Evolutionary conservation across 371 early-diverging fungal species (phyloP).

Genomic region (Actinomucor elegans): DNA sequence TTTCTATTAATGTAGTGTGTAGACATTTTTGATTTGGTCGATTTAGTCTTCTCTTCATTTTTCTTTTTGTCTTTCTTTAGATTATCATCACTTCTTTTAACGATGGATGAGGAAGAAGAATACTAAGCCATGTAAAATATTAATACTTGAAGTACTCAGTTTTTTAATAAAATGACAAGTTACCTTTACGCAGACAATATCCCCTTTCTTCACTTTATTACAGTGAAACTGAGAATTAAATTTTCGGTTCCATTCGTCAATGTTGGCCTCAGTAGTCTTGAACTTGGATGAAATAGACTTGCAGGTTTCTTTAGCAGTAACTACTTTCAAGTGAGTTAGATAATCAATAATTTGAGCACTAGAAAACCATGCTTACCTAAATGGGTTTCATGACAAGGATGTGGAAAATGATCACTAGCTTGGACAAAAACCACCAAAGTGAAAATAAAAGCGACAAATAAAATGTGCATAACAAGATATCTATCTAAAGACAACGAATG

Average conservation of each 20-base stretch:
- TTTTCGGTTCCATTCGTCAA: not conserved
- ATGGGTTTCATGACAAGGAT: constrained; percentile 3
- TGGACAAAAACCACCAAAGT: no score
- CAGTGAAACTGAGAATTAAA: not conserved
- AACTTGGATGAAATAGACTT: not conserved
- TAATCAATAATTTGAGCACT: not conserved
- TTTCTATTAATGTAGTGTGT: no score
- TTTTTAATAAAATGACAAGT: not conserved
- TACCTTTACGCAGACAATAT: constrained; percentile 2
- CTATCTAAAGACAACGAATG: no score
- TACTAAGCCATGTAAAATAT: no score
- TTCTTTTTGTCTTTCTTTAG: no score
- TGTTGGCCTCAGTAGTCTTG: not conserved
- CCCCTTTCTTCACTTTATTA: not conserved
- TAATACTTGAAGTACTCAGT: no score
- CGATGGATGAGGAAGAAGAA: no score
- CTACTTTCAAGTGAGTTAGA: not conserved
- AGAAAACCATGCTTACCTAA: not conserved
- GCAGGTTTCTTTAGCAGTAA: not conserved
- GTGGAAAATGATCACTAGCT: not conserved
- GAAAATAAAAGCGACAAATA: no score
- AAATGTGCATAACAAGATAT: no score
- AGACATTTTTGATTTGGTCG: no score
- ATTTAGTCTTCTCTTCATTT: no score
- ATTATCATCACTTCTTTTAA: no score